Evolutionary conservation across 306 rosid species (phyloP), one percentile per base, ranked within the genome.

Genomic region (Macrotyloma uniflorum): DNA sequence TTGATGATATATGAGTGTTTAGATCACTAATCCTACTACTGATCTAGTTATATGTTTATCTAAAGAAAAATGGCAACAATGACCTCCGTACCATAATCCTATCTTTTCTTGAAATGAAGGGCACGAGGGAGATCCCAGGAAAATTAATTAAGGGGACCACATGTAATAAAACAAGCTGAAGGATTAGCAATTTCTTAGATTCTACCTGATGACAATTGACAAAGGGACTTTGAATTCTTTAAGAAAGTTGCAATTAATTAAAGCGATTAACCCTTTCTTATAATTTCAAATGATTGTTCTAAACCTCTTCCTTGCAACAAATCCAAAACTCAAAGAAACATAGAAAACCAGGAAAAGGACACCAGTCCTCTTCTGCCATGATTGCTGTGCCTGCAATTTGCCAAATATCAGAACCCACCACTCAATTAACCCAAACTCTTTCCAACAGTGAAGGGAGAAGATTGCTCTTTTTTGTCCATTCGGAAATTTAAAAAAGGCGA

Each of bases 81-180:
- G 16, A 24, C 69, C 65, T 76, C 36, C 40, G 2, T 8, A 50
- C 11, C 22, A 6, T 42, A 53, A 45, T 36, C 13, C 45, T 45
- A 54, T 46, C 46, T 18, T 51, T 78, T 38, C 67, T 16, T 64
- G 53, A 69, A 75, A 72, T 23, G 42, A 70, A 74, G 63, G 82
- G 77, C 62, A 78, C 12, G 13, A 45, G 3, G 0, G 88, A 40
- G 84, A 85, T 75, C 79, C 65, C n/a, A 69, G 62, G 71, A 71
- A 35, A 81, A 83, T 84, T 58, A 88, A 80, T 67, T 79, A 85
- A 49, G 67, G 83, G 87, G 82, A 65, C 87, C 70, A 47, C 84
- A 30, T 67, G 47, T 46, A 69, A 66, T 38, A 59, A 70, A 80
- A 33, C 61, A 22, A 63, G 80, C 58, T 23, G 79, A 61, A 74